phyloP scores from a whole-genome alignment of 192 early-diverging fungal genomes.

The Physocladia obscura region DNA sequence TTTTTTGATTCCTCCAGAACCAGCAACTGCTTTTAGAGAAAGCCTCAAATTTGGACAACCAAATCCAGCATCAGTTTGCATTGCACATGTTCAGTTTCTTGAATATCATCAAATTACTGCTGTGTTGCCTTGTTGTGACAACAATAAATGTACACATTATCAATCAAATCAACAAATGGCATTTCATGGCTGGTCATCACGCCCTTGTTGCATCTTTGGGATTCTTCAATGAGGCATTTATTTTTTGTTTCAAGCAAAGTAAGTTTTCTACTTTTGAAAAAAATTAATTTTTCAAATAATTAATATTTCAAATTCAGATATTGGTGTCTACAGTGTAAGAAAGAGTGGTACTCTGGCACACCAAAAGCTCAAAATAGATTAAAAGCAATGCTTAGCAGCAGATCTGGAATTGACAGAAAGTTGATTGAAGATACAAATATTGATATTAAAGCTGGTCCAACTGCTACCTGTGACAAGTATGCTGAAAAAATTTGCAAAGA shows the following conservation, averaged over 20 bases:
- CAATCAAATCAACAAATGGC: not conserved
- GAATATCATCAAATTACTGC: not conserved
- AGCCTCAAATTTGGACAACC: not conserved
- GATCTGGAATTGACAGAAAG: too few relatives aligned
- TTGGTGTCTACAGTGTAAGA: too few relatives aligned
- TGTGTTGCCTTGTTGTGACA: not conserved
- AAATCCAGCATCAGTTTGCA: not conserved
- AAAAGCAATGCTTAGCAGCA: too few relatives aligned
- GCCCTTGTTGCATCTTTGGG: not conserved
- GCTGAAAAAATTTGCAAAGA: not conserved
- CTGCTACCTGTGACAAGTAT: not conserved
- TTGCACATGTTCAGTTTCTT: not conserved
- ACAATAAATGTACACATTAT: not conserved
- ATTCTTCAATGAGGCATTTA: not conserved
- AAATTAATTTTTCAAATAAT: not conserved
- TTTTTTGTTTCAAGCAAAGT: not conserved
- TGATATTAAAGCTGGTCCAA: not conserved
- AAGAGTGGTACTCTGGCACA: too few relatives aligned
- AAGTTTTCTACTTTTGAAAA: not conserved
- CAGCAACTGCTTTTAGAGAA: not conserved
- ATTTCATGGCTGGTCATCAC: not conserved
- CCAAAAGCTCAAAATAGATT: too few relatives aligned
- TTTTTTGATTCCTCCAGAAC: not conserved
- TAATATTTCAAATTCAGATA: too few relatives aligned
- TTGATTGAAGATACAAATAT: not conserved